Evolutionary conservation across 2,329 filamentous ascomycete genomes (phyloP).

Genomic region (Monosporascus sp.): DNA sequence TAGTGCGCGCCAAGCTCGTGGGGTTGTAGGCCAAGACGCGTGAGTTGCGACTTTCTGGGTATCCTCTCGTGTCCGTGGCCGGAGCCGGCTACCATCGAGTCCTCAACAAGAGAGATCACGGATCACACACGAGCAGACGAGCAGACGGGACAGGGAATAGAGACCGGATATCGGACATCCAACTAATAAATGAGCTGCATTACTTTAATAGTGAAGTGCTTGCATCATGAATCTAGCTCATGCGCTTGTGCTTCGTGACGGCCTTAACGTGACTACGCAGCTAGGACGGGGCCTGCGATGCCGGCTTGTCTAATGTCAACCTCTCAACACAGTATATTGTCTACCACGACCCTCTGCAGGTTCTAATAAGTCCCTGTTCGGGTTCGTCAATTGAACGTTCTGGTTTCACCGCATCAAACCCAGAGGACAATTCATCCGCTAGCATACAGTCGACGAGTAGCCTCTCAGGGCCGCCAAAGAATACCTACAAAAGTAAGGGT

Average conservation of each 20-base stretch:
- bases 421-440: neutral
- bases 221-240: too few species aligned
- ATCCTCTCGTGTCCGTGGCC: neutral
- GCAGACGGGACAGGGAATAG: neutral
- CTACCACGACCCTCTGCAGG: neutral
- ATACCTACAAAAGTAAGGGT: neutral
- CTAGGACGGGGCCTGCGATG: too few species aligned
- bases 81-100: neutral
- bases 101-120: neutral
- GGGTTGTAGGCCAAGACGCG: neutral
- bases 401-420: constrained; percentile 11
- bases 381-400: constrained; percentile 6
- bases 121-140: neutral
- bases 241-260: too few species aligned
- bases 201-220: too few species aligned
- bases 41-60: neutral
- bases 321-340: neutral
- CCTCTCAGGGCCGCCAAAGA: neutral
- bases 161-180: too few species aligned
- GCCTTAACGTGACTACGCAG: too few species aligned
- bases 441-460: neutral
- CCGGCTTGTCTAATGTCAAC: neutral
- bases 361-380: neutral
- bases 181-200: too few species aligned
- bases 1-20: neutral